Percentiles rank a stretch among this genome's conserved stretches.
Conservation (phyloP, 768 basidiomycete species). For the Calocera viscosa region DNA sequence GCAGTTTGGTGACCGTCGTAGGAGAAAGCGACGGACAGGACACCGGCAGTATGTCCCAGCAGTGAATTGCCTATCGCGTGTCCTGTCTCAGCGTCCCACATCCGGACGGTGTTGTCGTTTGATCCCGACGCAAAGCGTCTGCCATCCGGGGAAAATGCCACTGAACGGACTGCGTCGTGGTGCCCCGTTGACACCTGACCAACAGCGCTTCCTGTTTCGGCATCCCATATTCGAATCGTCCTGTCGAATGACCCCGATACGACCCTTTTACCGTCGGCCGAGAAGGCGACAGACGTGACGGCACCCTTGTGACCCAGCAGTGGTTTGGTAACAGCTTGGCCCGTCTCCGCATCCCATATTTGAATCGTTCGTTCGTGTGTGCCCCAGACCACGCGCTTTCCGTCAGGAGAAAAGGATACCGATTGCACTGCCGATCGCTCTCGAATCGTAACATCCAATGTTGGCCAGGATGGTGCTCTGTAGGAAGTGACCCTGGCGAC, state of each 20-base stretch:
- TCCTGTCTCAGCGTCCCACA: background rate
- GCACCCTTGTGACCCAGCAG: no score
- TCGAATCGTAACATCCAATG: background rate
- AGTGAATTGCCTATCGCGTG: background rate
- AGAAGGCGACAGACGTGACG: conserved; percentile 9
- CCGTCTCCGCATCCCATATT: no score
- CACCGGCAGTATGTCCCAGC: background rate
- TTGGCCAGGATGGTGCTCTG: background rate
- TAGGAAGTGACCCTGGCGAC: background rate
- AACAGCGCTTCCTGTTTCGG: conserved; percentile 28
- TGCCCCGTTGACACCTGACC: conserved; percentile 11
- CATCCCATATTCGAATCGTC: conserved; percentile 13
- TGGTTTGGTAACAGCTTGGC: no score
- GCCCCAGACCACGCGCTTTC: no score
- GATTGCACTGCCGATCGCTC: background rate
- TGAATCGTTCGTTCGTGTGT: no score
- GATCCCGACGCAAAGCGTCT: conserved; percentile 34
- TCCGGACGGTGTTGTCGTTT: conserved; percentile 30
- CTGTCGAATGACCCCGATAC: conserved; percentile 9
- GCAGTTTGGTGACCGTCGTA: conserved; percentile 14
- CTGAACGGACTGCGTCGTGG: conserved; percentile 29
- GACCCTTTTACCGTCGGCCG: conserved; percentile 3
- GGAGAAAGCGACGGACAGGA: background rate
- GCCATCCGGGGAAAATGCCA: conserved; percentile 35
- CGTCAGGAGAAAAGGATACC: conserved; percentile 12